phyloP scores from a whole-genome alignment of 1,284 basidiomycete species.

The Sanghuangporus weigelae region DNA sequence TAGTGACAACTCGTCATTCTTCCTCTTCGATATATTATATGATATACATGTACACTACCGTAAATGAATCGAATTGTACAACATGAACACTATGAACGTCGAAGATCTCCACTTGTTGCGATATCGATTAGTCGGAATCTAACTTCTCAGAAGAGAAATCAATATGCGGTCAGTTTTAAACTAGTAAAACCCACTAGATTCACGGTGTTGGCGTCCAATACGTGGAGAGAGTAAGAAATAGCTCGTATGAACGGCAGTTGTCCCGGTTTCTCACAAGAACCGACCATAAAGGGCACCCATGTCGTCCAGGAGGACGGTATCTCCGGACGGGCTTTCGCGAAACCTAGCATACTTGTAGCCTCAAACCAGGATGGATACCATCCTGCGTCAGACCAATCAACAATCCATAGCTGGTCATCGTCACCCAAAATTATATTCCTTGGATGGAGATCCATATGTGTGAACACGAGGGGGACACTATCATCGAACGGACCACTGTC shows the following conservation, averaged over 20 bases:
- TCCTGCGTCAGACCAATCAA: constrained; percentile 28
- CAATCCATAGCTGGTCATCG: constrained; percentile 26
- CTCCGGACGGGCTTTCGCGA: background rate
- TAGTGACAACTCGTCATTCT: background rate
- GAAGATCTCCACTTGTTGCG: background rate
- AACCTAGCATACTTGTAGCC: background rate
- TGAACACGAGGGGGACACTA: constrained; percentile 26
- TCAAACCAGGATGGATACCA: constrained; percentile 30
- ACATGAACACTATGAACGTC: no score
- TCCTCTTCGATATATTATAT: background rate
- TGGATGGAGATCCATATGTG: constrained; percentile 25
- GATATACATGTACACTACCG: background rate
- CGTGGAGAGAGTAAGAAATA: background rate
- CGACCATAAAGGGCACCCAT: background rate
- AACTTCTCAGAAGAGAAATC: background rate
- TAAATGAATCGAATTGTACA: background rate
- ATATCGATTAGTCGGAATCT: background rate
- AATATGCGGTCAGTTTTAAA: background rate
- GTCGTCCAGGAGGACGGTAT: background rate
- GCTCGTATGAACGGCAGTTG: background rate
- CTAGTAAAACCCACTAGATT: background rate
- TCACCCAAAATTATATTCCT: constrained; percentile 25
- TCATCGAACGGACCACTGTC: constrained; percentile 21
- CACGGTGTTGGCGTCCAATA: background rate
- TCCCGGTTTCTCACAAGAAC: background rate